Evolutionary conservation across 2,329 filamentous ascomycete species (phyloP).

Genomic region (Neospermospora avenae): DNA sequence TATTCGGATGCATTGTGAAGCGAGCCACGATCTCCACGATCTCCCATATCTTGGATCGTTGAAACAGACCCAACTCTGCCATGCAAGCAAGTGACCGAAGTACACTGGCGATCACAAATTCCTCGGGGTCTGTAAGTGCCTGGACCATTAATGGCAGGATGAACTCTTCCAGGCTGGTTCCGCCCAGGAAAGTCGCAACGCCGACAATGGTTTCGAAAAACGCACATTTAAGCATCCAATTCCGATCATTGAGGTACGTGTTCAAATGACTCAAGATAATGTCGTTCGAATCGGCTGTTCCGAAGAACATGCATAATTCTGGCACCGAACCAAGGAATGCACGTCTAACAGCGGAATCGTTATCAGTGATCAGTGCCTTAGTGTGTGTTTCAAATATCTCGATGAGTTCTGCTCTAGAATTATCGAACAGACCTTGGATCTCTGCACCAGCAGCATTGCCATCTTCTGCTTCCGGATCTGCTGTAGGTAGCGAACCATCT

Average conservation of each 20-base stretch:
- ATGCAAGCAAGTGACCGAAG: constrained; percentile 85
- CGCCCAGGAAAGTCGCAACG: constrained; percentile 86
- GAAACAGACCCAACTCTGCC: constrained; percentile 82
- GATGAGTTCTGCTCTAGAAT: constrained; percentile 77
- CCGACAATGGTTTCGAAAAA: constrained; percentile 96
- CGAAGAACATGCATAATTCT: constrained; percentile 92
- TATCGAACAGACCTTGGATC: constrained; percentile 83
- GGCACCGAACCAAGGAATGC: constrained; percentile 91
- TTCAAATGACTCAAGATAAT: constrained; percentile 96
- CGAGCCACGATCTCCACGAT: constrained; percentile 77
- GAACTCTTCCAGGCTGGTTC: constrained; percentile 87
- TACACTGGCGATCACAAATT: constrained; percentile 89
- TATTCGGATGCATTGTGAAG: constrained; percentile 89
- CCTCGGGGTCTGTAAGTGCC: constrained; percentile 86
- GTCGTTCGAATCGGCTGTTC: constrained; percentile 86
- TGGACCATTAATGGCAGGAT: constrained; percentile 95
- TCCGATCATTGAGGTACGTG: constrained; percentile 92
- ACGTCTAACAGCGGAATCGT: constrained; percentile 78
- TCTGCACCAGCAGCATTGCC: constrained; percentile 63
- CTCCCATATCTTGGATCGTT: constrained; percentile 81
- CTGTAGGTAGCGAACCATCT: constrained; percentile 73
- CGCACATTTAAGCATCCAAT: constrained; percentile 95
- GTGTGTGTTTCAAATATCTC: constrained; percentile 84
- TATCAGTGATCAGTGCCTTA: constrained; percentile 84
- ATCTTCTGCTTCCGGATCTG: constrained; percentile 77